Conservation (phyloP, 257 asterid genomes). For the Mitragyna speciosa region DNA sequence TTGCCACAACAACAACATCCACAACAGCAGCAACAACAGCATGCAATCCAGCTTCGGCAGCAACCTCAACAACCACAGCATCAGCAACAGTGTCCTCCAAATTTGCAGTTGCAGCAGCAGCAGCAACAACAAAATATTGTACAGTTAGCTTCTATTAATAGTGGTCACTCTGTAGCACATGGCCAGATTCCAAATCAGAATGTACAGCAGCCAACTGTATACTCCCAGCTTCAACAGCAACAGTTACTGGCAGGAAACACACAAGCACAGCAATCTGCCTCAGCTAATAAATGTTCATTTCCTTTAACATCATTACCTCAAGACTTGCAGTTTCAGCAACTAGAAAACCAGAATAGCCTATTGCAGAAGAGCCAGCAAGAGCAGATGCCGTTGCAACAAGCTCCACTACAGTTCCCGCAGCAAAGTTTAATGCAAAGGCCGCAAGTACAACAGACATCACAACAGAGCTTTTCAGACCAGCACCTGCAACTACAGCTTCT, state of each 20-base stretch:
- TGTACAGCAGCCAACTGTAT: constrained; percentile 46
- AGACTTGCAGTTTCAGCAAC: constrained; percentile 62
- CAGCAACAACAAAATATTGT: constrained; percentile 34
- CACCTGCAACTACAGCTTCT: constrained; percentile 78
- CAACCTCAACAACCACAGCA: constrained; percentile 13
- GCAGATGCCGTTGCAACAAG: constrained; percentile 53
- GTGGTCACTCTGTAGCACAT: constrained; percentile 26
- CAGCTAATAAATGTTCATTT: constrained; percentile 41
- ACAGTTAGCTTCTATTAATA: constrained; percentile 36
- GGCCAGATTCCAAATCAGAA: constrained; percentile 47
- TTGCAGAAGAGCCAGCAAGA: constrained; percentile 65
- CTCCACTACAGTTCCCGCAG: constrained; percentile 44
- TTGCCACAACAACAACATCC: constrained; percentile 44
- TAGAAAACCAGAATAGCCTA: constrained; percentile 46
- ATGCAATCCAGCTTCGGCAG: constrained; percentile 19
- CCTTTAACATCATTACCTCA: constrained; percentile 54
- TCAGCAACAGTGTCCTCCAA: constrained; percentile 22
- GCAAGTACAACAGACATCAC: constrained; percentile 49
- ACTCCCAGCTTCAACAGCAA: constrained; percentile 70
- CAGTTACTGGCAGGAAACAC: constrained; percentile 40
- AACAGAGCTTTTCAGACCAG: constrained; percentile 60
- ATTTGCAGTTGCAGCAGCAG: constrained; percentile 27
- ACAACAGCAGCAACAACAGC: constrained; percentile 31
- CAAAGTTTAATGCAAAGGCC: constrained; percentile 59
- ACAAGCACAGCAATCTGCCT: constrained; percentile 44